A percentile compares a stretch with the other conserved stretches of the same genome.
These are phyloP conservation scores for Brettanomyces nanus DNA, from an alignment of 805 yeast genomes.

Conservation along the genomic window DNA sequence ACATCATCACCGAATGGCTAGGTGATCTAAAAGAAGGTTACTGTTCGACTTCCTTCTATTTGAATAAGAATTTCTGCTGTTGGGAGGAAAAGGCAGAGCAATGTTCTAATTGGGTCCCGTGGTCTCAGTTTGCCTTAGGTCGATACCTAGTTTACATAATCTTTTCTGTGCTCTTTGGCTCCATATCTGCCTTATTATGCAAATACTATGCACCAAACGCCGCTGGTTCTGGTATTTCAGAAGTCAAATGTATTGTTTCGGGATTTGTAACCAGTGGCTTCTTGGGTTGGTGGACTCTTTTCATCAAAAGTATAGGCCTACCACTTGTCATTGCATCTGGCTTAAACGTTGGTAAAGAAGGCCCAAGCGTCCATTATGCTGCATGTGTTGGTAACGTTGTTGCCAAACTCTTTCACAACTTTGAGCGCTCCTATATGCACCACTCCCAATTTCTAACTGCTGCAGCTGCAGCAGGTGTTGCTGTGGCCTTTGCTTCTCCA, in stretches of 20 bases:
- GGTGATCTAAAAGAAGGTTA: constrained; percentile 72
- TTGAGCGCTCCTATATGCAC: constrained; percentile 36
- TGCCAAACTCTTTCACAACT: constrained; percentile 41
- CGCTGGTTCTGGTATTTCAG: constrained; percentile 96
- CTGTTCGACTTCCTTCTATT: constrained; percentile 61
- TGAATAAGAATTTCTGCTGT: constrained; percentile 77
- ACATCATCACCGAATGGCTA: constrained; percentile 80
- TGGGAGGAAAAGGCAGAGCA: constrained; percentile 43
- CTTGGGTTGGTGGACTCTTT: constrained; percentile 60
- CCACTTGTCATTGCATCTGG: constrained; percentile 94
- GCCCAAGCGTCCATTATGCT: constrained; percentile 97
- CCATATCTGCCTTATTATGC: constrained; percentile 61
- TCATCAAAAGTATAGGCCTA: constrained; percentile 69
- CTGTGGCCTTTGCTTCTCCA: constrained; percentile 96
- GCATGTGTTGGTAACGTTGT: constrained; percentile 89
- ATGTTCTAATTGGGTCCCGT: constrained; percentile 64
- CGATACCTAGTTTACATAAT: constrained; percentile 53
- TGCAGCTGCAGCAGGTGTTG: constrained; percentile 96
- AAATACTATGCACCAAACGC: constrained; percentile 75
- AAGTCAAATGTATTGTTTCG: constrained; percentile 86
- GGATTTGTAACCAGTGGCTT: constrained; percentile 81
- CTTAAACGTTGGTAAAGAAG: constrained; percentile 91
- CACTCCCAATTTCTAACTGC: constrained; percentile 67
- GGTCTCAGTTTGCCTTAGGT: constrained; percentile 40
- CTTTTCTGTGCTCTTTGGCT: constrained; percentile 55